A percentile compares a stretch with the other conserved stretches of the same genome.
These are phyloP conservation scores for Neurospora intermedia DNA, from an alignment of 495 filamentous ascomycete species.

Conservation along the genomic window DNA sequence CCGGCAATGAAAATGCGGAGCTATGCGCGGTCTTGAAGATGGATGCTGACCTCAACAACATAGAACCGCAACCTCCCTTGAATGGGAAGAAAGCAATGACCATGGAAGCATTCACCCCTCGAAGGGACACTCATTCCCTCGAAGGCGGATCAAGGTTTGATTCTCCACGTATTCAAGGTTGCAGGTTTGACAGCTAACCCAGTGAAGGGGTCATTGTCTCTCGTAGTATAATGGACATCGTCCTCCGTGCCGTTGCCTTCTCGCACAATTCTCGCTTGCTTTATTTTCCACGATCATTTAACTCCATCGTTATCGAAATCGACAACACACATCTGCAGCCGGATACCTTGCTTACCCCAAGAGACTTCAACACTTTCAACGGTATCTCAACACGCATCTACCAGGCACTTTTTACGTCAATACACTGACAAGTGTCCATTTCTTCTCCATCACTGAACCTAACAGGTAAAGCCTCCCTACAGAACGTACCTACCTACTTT, in stretches of 20 bases:
- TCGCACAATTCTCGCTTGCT: not conserved
- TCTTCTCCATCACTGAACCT: fast-evolving
- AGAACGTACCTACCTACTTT: not conserved
- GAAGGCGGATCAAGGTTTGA: not conserved
- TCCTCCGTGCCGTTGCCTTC: not conserved
- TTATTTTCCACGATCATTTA: not conserved
- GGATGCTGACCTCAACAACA: not conserved
- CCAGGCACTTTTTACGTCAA: not conserved
- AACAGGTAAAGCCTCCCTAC: not conserved
- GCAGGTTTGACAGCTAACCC: not conserved
- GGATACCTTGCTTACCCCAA: not conserved
- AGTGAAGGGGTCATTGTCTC: not conserved
- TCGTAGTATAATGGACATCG: not conserved
- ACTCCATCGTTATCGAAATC: not conserved
- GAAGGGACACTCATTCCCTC: not conserved
- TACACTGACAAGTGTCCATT: not conserved
- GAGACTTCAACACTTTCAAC: not conserved
- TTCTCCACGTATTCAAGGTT: not conserved
- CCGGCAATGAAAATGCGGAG: not conserved
- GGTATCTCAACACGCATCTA: not conserved
- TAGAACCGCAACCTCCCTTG: not conserved
- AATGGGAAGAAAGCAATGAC: not conserved
- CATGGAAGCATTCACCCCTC: not conserved
- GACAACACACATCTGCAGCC: not conserved
- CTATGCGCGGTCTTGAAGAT: not conserved